These are phyloP conservation scores for Colletotrichum incanum DNA, from an alignment of 2,329 filamentous ascomycete genomes.

Conservation along the genomic window DNA sequence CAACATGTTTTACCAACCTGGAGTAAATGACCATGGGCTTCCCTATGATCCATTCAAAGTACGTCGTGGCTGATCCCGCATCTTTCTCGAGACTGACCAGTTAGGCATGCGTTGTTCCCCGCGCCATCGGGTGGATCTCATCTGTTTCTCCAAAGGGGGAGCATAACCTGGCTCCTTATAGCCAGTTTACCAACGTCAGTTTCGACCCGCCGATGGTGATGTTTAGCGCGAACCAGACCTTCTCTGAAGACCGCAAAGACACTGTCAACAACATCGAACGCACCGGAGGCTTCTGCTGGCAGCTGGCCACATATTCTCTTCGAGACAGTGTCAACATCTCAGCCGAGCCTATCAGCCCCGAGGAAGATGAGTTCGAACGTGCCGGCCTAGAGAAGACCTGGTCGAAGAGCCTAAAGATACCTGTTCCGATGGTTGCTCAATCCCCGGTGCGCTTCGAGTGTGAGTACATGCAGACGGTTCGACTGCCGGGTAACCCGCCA, in stretches of 20 bases:
- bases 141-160: conserved; percentile 7
- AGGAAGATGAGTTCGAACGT: conserved; percentile 23
- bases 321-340: conserved; percentile 23
- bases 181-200: conserved; percentile 27
- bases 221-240: conserved; percentile 16
- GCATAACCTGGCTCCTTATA: conserved; percentile 25
- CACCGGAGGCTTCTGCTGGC: conserved; percentile 27
- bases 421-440: conserved; percentile 8
- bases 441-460: conserved; percentile 31
- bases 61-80: not conserved
- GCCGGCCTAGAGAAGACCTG: conserved; percentile 17
- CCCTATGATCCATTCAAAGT: conserved; percentile 30
- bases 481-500: conserved; percentile 18
- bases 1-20: conserved; percentile 25
- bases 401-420: conserved; percentile 1
- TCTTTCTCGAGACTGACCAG: not conserved
- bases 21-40: conserved; percentile 13
- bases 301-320: conserved; percentile 20
- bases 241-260: conserved; percentile 2
- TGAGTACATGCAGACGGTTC: conserved; percentile 31
- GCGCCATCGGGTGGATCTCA: conserved; percentile 32
- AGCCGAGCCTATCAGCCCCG: conserved; percentile 12
- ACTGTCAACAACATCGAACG: conserved; percentile 27
- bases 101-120: conserved; percentile 26
- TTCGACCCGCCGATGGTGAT: conserved; percentile 33